phyloP scores from a whole-genome alignment of 257 asterid species.

The Misopates orontium region DNA sequence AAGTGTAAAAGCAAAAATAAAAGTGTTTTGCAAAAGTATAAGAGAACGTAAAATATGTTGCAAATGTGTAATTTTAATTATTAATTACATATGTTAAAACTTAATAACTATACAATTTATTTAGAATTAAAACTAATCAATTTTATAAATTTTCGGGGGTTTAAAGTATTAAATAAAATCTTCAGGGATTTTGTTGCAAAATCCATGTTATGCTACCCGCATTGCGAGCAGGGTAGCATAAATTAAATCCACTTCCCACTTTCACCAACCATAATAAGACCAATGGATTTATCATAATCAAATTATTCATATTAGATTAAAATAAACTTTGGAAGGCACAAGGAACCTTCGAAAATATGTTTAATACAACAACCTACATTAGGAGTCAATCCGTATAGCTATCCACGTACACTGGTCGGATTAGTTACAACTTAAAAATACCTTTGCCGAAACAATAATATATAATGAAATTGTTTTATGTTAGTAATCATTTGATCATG shows the following conservation, averaged over 20 bases:
- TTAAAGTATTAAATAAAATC: too few species aligned
- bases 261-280: slow-evolving; percentile 19
- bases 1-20: too few species aligned
- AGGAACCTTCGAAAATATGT: slow-evolving; percentile 12
- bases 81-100: too few species aligned
- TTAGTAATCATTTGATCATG: slow-evolving; percentile 32
- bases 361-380: background rate
- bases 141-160: too few species aligned
- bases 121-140: too few species aligned
- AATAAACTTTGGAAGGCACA: slow-evolving; percentile 13
- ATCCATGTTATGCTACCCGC: too few species aligned
- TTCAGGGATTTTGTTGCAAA: too few species aligned
- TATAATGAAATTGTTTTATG: background rate
- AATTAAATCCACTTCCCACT: slow-evolving; percentile 5
- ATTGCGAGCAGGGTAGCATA: too few species aligned
- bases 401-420: slow-evolving; percentile 12
- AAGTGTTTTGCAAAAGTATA: too few species aligned
- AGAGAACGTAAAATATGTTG: too few species aligned
- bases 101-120: too few species aligned
- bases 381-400: slow-evolving; percentile 16
- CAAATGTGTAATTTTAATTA: too few species aligned
- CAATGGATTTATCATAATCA: slow-evolving; percentile 5
- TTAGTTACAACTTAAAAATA: slow-evolving; percentile 2
- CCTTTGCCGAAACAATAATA: background rate
- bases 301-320: slow-evolving; percentile 8